These are phyloP conservation scores for Theileria parva DNA, from an alignment of 169 alveolate genomes.

Conservation along the genomic window DNA sequence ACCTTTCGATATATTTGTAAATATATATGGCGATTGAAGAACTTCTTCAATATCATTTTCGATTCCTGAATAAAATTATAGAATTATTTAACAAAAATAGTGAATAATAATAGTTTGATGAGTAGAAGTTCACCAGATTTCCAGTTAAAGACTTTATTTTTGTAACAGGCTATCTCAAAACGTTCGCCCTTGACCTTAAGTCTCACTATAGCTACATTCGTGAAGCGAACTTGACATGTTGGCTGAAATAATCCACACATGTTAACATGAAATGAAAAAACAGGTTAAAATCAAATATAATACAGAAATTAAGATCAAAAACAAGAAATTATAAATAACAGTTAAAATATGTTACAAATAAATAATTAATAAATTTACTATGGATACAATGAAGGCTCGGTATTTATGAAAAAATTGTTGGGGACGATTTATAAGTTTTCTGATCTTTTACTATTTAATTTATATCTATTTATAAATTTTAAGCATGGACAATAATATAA, in stretches of 20 bases:
- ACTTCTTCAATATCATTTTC: slow-evolving; percentile 93
- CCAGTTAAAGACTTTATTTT: slow-evolving; percentile 94
- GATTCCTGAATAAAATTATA: slow-evolving; percentile 68
- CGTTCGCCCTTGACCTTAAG: slow-evolving; percentile 84
- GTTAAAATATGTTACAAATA: background rate
- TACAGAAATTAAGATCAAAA: background rate
- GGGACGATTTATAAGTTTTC: too few relatives aligned
- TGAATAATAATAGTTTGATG: background rate
- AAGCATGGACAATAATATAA: slow-evolving; percentile 41
- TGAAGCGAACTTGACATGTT: slow-evolving; percentile 88
- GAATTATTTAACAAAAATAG: background rate
- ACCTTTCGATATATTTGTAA: slow-evolving; percentile 93
- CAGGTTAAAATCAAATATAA: background rate
- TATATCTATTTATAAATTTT: too few relatives aligned
- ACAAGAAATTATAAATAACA: background rate
- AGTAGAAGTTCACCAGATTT: slow-evolving; percentile 70
- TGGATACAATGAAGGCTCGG: background rate
- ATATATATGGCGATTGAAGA: slow-evolving; percentile 87
- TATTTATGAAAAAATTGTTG: background rate
- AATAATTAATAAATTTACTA: background rate
- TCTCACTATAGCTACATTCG: slow-evolving; percentile 94
- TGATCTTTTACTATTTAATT: too few relatives aligned
- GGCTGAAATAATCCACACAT: slow-evolving; percentile 90
- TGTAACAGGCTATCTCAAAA: slow-evolving; percentile 97
- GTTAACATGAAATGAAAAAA: background rate